A percentile compares a stretch with the other conserved stretches of the same genome.
Evolutionary conservation across 441 rosid species (phyloP).

Genomic region (Gossypium davidsonii): DNA sequence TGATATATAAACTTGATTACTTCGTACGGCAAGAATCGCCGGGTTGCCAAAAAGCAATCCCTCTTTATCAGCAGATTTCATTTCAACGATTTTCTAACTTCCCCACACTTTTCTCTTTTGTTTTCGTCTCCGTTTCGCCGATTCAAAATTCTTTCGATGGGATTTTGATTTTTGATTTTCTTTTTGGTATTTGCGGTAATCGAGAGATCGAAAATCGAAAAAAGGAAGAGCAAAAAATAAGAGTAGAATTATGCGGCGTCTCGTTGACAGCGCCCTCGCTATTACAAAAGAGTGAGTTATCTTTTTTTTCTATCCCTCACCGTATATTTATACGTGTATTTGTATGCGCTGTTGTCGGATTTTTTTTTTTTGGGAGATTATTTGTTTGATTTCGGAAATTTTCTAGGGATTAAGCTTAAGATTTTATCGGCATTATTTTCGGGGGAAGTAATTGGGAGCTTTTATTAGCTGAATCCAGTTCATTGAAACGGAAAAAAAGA

Average conservation of each 20-base stretch:
- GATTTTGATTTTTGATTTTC: not conserved
- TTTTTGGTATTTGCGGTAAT: not conserved
- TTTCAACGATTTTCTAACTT: conserved; percentile 7
- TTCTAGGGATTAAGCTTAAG: not conserved
- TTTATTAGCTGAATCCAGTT: conserved; percentile 4
- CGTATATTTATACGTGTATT: not conserved
- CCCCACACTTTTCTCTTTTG: not conserved
- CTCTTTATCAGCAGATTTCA: conserved; percentile 1
- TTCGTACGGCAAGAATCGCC: conserved; percentile 33
- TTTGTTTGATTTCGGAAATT: not conserved
- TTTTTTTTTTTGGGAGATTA: not conserved
- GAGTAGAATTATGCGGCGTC: conserved; percentile 46
- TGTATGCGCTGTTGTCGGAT: not conserved
- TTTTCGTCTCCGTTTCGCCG: conserved; percentile 7
- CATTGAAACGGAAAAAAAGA: not conserved
- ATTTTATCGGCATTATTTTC: not conserved
- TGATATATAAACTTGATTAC: conserved; percentile 11
- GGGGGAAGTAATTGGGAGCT: not conserved
- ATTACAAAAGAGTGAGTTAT: conserved; percentile 72
- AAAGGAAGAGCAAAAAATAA: not conserved
- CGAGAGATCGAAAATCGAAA: not conserved
- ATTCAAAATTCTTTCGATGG: not conserved
- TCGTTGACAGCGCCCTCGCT: conserved; percentile 75
- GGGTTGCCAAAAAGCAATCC: conserved; percentile 9
- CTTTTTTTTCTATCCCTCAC: conserved; percentile 6